Evolutionary conservation across 75 land plant species (phyloP), one percentile per base, ranked within the genome.

Genomic region (Larix kaempferi): DNA sequence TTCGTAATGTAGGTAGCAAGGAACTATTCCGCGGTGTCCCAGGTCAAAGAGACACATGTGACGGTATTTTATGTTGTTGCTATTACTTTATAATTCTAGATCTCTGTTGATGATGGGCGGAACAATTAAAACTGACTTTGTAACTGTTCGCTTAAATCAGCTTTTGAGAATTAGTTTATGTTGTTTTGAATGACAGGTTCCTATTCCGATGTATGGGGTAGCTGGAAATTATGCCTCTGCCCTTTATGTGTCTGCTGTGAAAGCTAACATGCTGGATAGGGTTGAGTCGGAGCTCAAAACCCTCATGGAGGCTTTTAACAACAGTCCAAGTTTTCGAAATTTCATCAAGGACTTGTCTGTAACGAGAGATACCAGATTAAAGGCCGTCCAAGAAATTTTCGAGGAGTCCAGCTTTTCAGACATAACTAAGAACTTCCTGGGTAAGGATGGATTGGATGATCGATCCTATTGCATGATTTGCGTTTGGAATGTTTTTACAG

Each of bases 201-300:
- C 97, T 52, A 21, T 94, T 62, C 69, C 85, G 10, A 75, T 92
- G 78, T 92, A 71, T 82, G 97, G 97, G 19, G 92, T 84, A 12
- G 57, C 89, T 59, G 97, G 97, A 52, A 94, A 94, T 82, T 94
- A 94, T 84, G 97, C 95, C 0, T 86, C 97, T 69, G 94, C 97
- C 12, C 59, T 94, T 76, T 94, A 86, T 78, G 26, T 92, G 61
- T 85, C 97, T 33, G 92, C 97, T 52, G 84, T 82, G 29, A 90
- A 88, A 71, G 80, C 88, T 26, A 88, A 92, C 63, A 67, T 54
- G 25, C 56, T 94, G 79, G 92, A 90, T 21, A 83, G 82, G 62
- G 89, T 92, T 83, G 92, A 88, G 80, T 72, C 88, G 37, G 97
- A 94, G 81, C 21, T 94, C 76, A 73, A 84, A 74, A 79, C 80